These are phyloP conservation scores for Rubroboletus pulcherrimus DNA, from an alignment of 768 basidiomycete genomes.

Conservation along the genomic window DNA sequence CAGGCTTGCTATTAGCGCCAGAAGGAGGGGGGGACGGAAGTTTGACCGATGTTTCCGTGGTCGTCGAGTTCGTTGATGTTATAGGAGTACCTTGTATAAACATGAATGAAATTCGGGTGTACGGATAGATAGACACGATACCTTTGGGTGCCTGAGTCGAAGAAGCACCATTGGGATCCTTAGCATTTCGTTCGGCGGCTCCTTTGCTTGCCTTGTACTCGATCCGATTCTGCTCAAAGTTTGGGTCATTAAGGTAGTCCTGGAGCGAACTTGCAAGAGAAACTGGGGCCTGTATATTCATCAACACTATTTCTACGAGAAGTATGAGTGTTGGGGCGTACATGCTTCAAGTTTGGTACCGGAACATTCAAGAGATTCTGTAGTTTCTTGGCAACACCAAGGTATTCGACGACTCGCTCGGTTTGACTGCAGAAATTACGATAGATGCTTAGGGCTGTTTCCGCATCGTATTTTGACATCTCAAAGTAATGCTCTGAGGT, in stretches of 20 bases:
- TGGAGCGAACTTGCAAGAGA: conserved; percentile 91
- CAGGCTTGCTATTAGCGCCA: conserved; percentile 30
- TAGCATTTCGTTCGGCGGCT: conserved; percentile 44
- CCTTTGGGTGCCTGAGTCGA: conserved; percentile 16
- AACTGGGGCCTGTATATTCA: conserved; percentile 73
- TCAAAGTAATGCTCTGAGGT: conserved; percentile 89
- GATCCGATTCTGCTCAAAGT: conserved; percentile 91
- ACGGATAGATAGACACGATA: neutral
- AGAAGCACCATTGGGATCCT: conserved; percentile 6
- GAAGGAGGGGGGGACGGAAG: conserved; percentile 24
- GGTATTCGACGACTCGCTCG: conserved; percentile 87
- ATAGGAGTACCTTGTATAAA: conserved; percentile 13
- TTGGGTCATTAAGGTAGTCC: conserved; percentile 94
- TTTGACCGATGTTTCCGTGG: conserved; percentile 20
- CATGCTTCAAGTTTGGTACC: conserved; percentile 91
- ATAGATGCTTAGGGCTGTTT: conserved; percentile 81
- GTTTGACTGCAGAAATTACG: conserved; percentile 94
- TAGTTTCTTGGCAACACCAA: conserved; percentile 88
- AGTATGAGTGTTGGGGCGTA: conserved; percentile 31
- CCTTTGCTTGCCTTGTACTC: conserved; percentile 87
- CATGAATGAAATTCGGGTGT: neutral
- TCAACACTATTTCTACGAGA: neutral
- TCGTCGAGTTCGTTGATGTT: conserved; percentile 18
- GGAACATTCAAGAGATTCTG: conserved; percentile 92
- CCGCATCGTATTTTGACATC: conserved; percentile 93